A percentile compares a stretch with the other conserved stretches of the same genome.
phyloP scores from a whole-genome alignment of 352 stramenopile genomes.

The Phytophthora capsici region DNA sequence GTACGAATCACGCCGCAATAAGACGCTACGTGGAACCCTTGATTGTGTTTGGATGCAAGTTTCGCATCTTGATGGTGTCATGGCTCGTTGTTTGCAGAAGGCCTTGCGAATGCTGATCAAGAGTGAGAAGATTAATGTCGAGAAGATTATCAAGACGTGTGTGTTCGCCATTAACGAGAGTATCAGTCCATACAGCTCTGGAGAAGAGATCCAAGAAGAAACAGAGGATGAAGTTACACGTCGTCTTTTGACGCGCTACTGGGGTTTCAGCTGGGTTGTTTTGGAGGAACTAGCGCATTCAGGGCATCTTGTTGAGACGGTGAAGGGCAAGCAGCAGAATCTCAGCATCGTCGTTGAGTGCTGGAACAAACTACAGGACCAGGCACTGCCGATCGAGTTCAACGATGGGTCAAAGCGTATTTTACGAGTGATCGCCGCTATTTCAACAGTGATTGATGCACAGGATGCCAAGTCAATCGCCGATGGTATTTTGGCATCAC shows the following conservation, averaged over 20 bases:
- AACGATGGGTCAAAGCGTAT: constrained; percentile 85
- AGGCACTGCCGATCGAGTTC: constrained; percentile 67
- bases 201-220: constrained; percentile 38
- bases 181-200: constrained; percentile 40
- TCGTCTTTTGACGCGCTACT: constrained; percentile 55
- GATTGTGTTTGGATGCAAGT: constrained; percentile 70
- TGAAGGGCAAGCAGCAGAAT: constrained; percentile 64
- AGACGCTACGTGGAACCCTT: constrained; percentile 29
- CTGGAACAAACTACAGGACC: constrained; percentile 81
- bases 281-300: constrained; percentile 80
- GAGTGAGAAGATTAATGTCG: constrained; percentile 59
- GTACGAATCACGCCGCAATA: constrained; percentile 53
- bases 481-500: constrained; percentile 71
- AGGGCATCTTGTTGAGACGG: constrained; percentile 60
- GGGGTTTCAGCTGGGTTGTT: constrained; percentile 86
- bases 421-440: constrained; percentile 78
- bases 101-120: constrained; percentile 75
- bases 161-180: constrained; percentile 73
- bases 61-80: constrained; percentile 77
- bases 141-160: constrained; percentile 61
- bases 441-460: constrained; percentile 76
- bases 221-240: constrained; percentile 42
- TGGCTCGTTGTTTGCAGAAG: constrained; percentile 80
- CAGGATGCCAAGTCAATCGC: constrained; percentile 79
- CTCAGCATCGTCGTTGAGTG: constrained; percentile 76